These are phyloP conservation scores for Spergularia marina DNA, from an alignment of 148 eudicot species.

Conservation along the genomic window DNA sequence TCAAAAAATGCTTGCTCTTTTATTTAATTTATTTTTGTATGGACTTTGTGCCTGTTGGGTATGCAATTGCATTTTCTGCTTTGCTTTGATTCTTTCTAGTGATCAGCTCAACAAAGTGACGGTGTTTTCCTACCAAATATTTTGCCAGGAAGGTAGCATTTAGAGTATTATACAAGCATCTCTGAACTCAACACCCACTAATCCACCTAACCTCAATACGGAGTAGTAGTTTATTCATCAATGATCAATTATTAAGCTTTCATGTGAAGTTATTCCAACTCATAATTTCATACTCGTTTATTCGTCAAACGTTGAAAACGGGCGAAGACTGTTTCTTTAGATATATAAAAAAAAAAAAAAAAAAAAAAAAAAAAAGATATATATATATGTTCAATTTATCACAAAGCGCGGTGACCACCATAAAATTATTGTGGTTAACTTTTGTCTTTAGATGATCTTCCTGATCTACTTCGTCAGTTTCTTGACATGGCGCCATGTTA, in stretches of 20 bases:
- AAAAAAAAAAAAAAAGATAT: too few relatives aligned
- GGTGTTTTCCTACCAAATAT: constrained; percentile 13
- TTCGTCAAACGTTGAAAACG: constrained; percentile 2
- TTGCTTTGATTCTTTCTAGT: neutral
- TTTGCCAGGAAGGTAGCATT: constrained; percentile 14
- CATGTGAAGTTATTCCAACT: constrained; percentile 25
- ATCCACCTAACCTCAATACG: neutral
- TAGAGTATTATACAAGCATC: constrained; percentile 4
- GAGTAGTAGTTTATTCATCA: neutral
- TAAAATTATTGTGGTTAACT: too few relatives aligned
- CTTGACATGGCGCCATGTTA: neutral
- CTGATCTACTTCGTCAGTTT: neutral
- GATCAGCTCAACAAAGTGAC: neutral
- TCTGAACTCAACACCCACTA: too few relatives aligned
- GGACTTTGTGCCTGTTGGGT: neutral
- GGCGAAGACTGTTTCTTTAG: too few relatives aligned
- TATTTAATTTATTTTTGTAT: neutral
- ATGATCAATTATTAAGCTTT: constrained; percentile 13
- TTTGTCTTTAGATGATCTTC: neutral
- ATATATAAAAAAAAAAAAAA: too few relatives aligned
- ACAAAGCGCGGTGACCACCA: too few relatives aligned
- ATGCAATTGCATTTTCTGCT: neutral
- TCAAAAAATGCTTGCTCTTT: neutral
- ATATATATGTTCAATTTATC: too few relatives aligned
- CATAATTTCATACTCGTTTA: neutral